Percentiles rank a stretch among this genome's conserved stretches.
These are phyloP conservation scores for Biscogniauxia marginata DNA, from an alignment of 2,329 filamentous ascomycete genomes.

Conservation along the genomic window DNA sequence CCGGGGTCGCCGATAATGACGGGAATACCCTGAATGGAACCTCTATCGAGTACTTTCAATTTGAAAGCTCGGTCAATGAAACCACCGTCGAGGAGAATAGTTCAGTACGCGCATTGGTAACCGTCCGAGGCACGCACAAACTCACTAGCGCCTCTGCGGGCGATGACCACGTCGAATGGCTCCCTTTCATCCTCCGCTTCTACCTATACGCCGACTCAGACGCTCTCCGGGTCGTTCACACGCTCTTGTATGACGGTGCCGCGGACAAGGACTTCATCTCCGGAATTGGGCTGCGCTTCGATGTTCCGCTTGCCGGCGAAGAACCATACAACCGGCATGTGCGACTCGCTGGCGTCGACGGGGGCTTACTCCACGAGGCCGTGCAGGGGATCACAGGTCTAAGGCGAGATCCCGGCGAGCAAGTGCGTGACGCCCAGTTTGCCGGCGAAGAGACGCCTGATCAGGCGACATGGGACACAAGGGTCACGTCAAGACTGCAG, in stretches of 20 bases:
- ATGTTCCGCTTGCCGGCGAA: constrained; percentile 51
- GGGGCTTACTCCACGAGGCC: constrained; percentile 56
- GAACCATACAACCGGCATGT: constrained; percentile 59
- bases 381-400: constrained; percentile 61
- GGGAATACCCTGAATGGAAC: constrained; percentile 33
- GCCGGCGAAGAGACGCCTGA: constrained; percentile 45
- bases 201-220: constrained; percentile 59
- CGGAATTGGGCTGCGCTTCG: constrained; percentile 54
- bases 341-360: constrained; percentile 53
- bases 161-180: constrained; percentile 43
- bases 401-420: constrained; percentile 50
- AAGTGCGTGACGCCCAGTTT: constrained; percentile 49
- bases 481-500: constrained; percentile 45
- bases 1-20: constrained; percentile 41
- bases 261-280: constrained; percentile 50
- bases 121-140: constrained; percentile 39
- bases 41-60: constrained; percentile 42
- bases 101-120: constrained; percentile 47
- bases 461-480: constrained; percentile 45
- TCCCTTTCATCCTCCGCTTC: constrained; percentile 55
- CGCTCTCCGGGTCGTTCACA: constrained; percentile 54
- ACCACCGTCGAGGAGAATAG: constrained; percentile 46
- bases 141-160: constrained; percentile 24
- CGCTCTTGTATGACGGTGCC: constrained; percentile 53
- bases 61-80: constrained; percentile 51